Base-by-base conservation (phyloP, 345 rosid genomes). In the Acer negundo region DNA sequence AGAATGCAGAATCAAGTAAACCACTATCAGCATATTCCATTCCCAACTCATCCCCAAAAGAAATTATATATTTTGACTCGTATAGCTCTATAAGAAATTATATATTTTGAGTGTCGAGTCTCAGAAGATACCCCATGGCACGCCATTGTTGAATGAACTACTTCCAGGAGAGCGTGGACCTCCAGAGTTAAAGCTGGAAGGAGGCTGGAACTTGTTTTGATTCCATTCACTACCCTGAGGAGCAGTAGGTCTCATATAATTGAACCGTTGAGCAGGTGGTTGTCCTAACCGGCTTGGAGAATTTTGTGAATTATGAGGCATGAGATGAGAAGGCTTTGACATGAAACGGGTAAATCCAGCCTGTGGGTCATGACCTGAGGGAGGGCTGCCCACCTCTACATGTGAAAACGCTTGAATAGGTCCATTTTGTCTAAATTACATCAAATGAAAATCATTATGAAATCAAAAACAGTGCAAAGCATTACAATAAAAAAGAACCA, bases 251-350 rank as follows among this genome's bases (percentile, higher is more conserved):
- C 97, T 91, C 73, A 89, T 94, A 62, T 91, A 86, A 77, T 86
- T 84, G 70, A 53, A 74, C 78, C 88, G 87, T 44, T 80, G 97
- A 70, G 79, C 82, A 79, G 89, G 89, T 77, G 88, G 97, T 77
- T 96, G 99, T 69, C 98, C 93, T 80, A 96, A 90, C 64, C 98
- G 97, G 82, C 99, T 96, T 8, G 94, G 94, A 73, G 93, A 85
- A 85, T 88, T 96, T 78, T 92, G 95, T 4, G 92, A 58, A 64
- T 83, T 62, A 66, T 90, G 97, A 16, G 92, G 84, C 70, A 75
- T 81, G 68, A 82, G 83, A 84, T 87, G 85, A 61, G 91, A 78
- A 78, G 90, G 81, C 85, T 89, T 90, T 78, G 97, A 84, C 77
- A 81, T 82, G 67, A 84, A 82, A 69, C 85, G 94, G 70, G 89